A percentile compares a stretch with the other conserved stretches of the same genome.
These are phyloP conservation scores for Fonsecaea multimorphosa DNA, from an alignment of 2,329 filamentous ascomycete genomes.

Conservation along the genomic window DNA sequence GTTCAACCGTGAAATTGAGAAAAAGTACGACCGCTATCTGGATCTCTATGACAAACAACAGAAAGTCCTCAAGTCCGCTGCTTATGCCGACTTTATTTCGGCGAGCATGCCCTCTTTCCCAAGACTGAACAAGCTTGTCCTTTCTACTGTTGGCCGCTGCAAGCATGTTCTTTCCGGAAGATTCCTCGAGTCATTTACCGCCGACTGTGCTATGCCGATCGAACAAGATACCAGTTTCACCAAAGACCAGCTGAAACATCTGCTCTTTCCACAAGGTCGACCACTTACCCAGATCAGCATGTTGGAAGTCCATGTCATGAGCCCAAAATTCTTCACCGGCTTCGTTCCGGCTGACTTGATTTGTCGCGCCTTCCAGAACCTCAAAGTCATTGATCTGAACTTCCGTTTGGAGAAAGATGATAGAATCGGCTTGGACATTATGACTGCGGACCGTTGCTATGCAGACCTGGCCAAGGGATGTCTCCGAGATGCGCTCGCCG, in stretches of 20 bases:
- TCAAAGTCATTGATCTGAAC: conserved; percentile 32
- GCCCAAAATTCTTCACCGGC: conserved; percentile 38
- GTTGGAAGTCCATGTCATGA: conserved; percentile 33
- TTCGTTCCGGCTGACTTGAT: conserved; percentile 26
- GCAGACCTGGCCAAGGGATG: conserved; percentile 31
- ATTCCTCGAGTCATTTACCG: conserved; percentile 35
- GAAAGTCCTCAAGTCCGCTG: conserved; percentile 26
- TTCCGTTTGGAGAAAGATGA: conserved; percentile 36
- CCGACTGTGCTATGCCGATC: conserved; percentile 35
- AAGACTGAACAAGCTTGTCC: conserved; percentile 32
- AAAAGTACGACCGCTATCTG: conserved; percentile 35
- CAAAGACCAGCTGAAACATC: conserved; percentile 35
- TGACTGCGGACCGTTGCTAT: conserved; percentile 28
- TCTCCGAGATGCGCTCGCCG: conserved; percentile 30
- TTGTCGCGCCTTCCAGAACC: conserved; percentile 29
- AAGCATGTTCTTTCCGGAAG: conserved; percentile 36
- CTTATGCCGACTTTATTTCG: conserved; percentile 25
- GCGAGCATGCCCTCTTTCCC: conserved; percentile 31
- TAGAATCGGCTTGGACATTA: conserved; percentile 16
- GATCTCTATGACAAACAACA: conserved; percentile 34
- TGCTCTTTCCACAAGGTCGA: conserved; percentile 31
- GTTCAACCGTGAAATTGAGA: conserved; percentile 29
- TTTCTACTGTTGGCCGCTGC: conserved; percentile 37
- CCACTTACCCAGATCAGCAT: conserved; percentile 24
- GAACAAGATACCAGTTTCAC: conserved; percentile 33